Evolutionary conservation across 305 asterid species (phyloP).

Genomic region (Ajuga reptans): DNA sequence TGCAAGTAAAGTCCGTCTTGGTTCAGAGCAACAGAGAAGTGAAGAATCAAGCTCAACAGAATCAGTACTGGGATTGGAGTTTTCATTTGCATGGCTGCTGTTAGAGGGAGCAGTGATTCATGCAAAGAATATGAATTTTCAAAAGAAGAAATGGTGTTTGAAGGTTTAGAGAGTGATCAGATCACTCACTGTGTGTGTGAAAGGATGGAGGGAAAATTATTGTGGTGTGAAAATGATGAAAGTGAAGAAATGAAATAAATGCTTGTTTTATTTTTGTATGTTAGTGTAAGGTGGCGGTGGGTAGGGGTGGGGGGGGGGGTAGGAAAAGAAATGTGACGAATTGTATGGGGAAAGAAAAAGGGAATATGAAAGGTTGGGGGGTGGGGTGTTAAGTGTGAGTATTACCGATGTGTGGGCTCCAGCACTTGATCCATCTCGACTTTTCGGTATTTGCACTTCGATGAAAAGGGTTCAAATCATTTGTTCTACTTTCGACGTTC

Average conservation of each 20-base stretch:
- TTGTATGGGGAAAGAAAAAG: conserved; percentile 8
- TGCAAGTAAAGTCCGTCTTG: conserved; percentile 42
- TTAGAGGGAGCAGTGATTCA: neutral
- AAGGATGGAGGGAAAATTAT: conserved; percentile 11
- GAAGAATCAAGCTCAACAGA: conserved; percentile 3
- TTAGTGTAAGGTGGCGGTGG: neutral
- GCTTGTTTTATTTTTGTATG: neutral
- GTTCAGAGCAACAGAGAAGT: conserved; percentile 33
- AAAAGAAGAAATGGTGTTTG: neutral
- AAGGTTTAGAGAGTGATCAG: neutral
- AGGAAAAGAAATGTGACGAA: conserved; percentile 24
- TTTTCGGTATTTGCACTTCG: neutral
- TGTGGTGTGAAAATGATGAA: neutral
- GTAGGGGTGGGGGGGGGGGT: neutral
- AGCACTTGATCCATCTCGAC: neutral
- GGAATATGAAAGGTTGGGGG: conserved; percentile 18
- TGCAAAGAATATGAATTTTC: conserved; percentile 5
- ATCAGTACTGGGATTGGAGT: neutral
- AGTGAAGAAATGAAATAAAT: conserved; percentile 2
- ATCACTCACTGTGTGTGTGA: neutral
- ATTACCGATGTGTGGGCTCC: conserved; percentile 18
- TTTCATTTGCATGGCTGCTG: conserved; percentile 27
- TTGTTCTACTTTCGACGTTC: too few species aligned
- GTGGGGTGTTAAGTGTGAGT: conserved; percentile 22
- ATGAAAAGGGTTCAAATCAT: too few species aligned